Percentiles rank a stretch among this genome's conserved stretches.
Conservation (phyloP, 1,139 yeast species). For the Spencermartinsiella ligniputridi region DNA sequence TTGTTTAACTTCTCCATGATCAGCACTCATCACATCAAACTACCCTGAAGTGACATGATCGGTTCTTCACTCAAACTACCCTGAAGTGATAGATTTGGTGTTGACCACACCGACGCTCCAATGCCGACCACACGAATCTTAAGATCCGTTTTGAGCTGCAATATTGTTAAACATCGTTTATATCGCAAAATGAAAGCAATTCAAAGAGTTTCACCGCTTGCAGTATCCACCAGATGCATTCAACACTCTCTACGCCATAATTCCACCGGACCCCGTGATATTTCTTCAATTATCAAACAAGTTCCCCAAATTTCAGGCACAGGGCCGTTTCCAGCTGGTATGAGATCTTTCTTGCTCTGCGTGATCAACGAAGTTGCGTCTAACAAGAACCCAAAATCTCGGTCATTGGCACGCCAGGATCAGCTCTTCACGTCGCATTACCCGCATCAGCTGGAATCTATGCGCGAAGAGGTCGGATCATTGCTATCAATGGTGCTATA, state of each 20-base stretch:
- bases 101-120: too few relatives aligned
- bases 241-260: not conserved
- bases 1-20: too few relatives aligned
- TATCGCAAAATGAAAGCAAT: too few relatives aligned
- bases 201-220: too few relatives aligned
- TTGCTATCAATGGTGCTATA: constrained; percentile 44
- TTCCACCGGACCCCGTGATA: constrained; percentile 6
- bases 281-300: constrained; percentile 17
- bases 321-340: constrained; percentile 23
- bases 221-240: too few relatives aligned
- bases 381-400: constrained; percentile 39
- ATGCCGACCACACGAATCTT: too few relatives aligned
- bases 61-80: too few relatives aligned
- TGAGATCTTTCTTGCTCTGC: not conserved
- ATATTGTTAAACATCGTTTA: too few relatives aligned
- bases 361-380: not conserved
- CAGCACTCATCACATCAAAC: too few relatives aligned
- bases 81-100: too few relatives aligned
- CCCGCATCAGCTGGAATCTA: constrained; percentile 48
- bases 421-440: constrained; percentile 42
- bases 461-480: constrained; percentile 41
- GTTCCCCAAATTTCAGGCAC: constrained; percentile 25
- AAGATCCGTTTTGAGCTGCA: too few relatives aligned
- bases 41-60: too few relatives aligned
- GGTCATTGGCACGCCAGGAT: constrained; percentile 43